Conservation (phyloP, 2,329 filamentous ascomycete species). For the Colletotrichum orbiculare region DNA sequence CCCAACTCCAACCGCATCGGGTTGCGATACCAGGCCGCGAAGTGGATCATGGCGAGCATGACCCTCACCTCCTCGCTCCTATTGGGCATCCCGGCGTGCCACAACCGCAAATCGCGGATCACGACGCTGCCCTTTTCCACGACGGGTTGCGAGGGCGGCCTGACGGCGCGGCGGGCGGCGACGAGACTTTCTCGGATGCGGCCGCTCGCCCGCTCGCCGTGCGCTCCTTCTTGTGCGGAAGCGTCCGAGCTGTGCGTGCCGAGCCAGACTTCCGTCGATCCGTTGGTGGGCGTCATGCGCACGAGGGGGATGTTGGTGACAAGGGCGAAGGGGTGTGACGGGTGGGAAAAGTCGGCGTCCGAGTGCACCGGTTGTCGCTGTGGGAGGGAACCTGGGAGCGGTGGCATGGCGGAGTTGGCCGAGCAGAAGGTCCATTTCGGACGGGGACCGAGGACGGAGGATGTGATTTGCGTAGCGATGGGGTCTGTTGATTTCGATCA, state of each 20-base stretch:
- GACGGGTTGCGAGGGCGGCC: slow-evolving; percentile 60
- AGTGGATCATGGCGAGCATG: slow-evolving; percentile 71
- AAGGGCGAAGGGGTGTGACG: slow-evolving; percentile 64
- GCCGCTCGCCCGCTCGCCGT: slow-evolving; percentile 64
- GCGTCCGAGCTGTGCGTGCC: slow-evolving; percentile 58
- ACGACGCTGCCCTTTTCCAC: slow-evolving; percentile 67
- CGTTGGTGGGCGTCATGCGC: slow-evolving; percentile 62
- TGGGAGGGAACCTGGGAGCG: slow-evolving; percentile 50
- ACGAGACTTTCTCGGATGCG: slow-evolving; percentile 57
- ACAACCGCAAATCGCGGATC: slow-evolving; percentile 69
- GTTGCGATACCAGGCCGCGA: slow-evolving; percentile 68
- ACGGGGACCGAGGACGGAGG: slow-evolving; percentile 63
- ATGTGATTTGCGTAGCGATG: slow-evolving; percentile 66
- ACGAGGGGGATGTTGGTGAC: slow-evolving; percentile 66
- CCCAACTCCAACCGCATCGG: slow-evolving; percentile 66
- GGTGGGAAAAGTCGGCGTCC: slow-evolving; percentile 69
- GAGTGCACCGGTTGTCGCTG: slow-evolving; percentile 67
- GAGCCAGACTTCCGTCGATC: slow-evolving; percentile 69
- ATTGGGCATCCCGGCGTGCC: slow-evolving; percentile 74
- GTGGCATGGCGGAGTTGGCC: slow-evolving; percentile 67
- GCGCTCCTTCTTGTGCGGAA: slow-evolving; percentile 58
- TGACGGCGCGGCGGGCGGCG: slow-evolving; percentile 47
- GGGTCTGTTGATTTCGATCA: slow-evolving; percentile 50
- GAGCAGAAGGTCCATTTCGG: slow-evolving; percentile 69
- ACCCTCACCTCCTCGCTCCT: slow-evolving; percentile 59